Conservation (phyloP, 305 asterid genomes). For the Solanum hybrid region DNA sequence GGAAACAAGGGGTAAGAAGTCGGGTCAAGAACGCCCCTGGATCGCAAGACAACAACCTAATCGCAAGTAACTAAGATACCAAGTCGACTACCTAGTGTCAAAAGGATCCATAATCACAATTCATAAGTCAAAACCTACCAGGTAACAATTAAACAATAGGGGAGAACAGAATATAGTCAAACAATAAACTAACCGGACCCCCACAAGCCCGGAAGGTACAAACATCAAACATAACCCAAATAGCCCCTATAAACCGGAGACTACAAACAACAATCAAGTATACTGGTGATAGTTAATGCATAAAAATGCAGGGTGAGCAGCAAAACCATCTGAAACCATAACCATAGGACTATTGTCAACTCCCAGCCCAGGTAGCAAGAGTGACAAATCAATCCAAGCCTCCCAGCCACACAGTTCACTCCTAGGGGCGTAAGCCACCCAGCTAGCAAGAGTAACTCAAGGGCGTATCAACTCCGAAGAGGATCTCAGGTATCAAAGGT, state of each 20-base stretch:
- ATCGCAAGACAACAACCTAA: not conserved
- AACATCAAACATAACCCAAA: not conserved
- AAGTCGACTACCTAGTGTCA: not conserved
- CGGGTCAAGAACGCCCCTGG: not conserved
- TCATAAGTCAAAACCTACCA: not conserved
- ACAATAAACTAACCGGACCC: not conserved
- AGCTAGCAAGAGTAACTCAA: not conserved
- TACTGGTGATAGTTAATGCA: not conserved
- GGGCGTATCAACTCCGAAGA: not conserved
- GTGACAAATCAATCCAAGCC: not conserved
- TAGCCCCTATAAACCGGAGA: accelerated
- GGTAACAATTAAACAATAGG: not conserved
- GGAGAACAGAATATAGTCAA: not conserved
- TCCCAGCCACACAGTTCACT: not conserved
- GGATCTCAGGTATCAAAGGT: not conserved
- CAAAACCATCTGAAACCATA: not conserved
- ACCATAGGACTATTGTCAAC: not conserved
- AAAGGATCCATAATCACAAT: not conserved
- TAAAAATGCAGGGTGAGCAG: not conserved
- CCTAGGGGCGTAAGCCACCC: not conserved
- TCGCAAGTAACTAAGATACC: not conserved
- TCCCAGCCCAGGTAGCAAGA: not conserved
- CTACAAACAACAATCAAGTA: not conserved
- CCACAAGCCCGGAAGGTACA: not conserved
- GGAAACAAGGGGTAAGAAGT: not conserved